Base-by-base conservation (phyloP, 2,329 filamentous ascomycete genomes). In the Calonectria pseudoreteaudii region DNA sequence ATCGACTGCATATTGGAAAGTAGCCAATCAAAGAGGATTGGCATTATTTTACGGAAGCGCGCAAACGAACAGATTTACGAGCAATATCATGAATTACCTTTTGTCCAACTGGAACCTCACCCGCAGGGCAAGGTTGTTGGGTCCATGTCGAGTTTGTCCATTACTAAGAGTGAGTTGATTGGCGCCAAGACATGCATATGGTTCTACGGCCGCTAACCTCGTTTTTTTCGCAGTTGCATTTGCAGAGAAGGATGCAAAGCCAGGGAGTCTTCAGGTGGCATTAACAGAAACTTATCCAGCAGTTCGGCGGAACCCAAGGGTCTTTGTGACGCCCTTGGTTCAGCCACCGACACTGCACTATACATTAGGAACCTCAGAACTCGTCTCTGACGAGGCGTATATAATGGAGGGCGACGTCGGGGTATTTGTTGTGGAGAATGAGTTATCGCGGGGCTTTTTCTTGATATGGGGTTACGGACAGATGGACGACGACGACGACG, bases 271-370 rank as follows among this genome's bases (percentile, higher is more conserved):
- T 16, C 71, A 73, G 44, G 71, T 73, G 6, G 71, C 71, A 41
- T 66, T 73, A 52, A 73, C 71, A 50, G 71, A 73, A 66, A 58
- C 56, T 23, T 73, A 66, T 52, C 66, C 71, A 36, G 66, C 58
- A 13, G 60, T 68, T 16, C 66, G 50, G 26, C 58, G 66, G 11
- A 73, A 44, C 60, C 71, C 71, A 5, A 66, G 41, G 16, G 58
- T 73, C 13, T 73, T 49, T 64, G 66, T 73, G 38, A 73, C 66
- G 26, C 71, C 71, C 6, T 49, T 73, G 58, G 66, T 73, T 13
- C 71, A 73, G 30, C 71, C 71, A 10, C 71, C 71, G 31, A 73
- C 66, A 30, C 23, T 73, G 36, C 71, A 73, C 66, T 73, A 73
- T n/a, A 73, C 66, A n/a, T 52, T 73, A 11, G 66, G 71, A 14